Evolutionary conservation across 805 yeast species (phyloP), one percentile per base, ranked within the genome.

Genomic region (Hanseniaspora vineae): DNA sequence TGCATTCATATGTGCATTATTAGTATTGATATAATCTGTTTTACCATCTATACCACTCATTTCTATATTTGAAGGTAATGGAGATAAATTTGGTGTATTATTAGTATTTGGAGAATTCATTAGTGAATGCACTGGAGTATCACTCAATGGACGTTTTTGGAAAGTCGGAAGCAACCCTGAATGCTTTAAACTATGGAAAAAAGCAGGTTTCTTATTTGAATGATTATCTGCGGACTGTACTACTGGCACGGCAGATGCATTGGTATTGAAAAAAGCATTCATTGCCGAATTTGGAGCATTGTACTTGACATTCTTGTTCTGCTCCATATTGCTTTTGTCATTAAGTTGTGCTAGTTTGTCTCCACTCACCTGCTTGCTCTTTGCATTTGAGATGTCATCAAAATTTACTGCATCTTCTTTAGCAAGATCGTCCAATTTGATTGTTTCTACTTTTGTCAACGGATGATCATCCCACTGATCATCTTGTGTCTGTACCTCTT

Each of bases 81-180:
- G 31, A 19, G 43, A 40, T 20, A 20, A n/a, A 14, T 23, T 14
- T n/a, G 45, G 42, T 8, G 44, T 50, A 42, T 19, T 37, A 18
- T 37, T 37, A 10, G 55, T 53, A 10, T 60, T 56, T 0, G 88
- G 88, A 0, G 85, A 78, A 1, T 76, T 66, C 57, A 72, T 66
- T 2, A 70, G 67, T 31, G 83, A 77, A 11, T 73, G 73, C 1
- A 80, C 71, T 0, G 92, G 92, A 0, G 92, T 83, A 57, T 83
- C 92, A 42, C 81, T 79, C 46, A 78, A 65, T 0, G 92, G 92
- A 43, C 88, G 67, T 60, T 76, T 79, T 58, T 81, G 78, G 64
- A 83, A 83, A 48, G 68, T 78, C 0, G 84, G 83, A 11, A 60
- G 53, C 39, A 39, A 39, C 17, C 47, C 15, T 39, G 6, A 9